These are phyloP conservation scores for Colletotrichum liaoningense DNA, from an alignment of 2,329 filamentous ascomycete species.

Conservation along the genomic window DNA sequence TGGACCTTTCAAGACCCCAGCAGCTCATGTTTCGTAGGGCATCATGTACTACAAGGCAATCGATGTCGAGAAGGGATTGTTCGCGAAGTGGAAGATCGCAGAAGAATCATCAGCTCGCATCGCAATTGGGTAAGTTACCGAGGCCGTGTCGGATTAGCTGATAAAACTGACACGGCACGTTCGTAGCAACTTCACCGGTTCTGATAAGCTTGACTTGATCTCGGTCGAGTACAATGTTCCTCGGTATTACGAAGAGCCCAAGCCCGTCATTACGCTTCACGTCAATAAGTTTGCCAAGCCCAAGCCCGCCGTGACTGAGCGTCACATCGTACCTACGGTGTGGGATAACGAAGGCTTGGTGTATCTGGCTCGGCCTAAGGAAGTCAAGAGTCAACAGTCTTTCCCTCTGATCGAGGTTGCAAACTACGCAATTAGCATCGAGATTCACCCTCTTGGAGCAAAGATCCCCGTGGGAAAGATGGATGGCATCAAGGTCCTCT, in stretches of 20 bases:
- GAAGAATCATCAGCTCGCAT: neutral
- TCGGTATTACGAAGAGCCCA: conserved; percentile 34
- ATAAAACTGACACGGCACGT: conserved; percentile 15
- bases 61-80: neutral
- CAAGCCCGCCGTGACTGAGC: neutral
- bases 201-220: conserved; percentile 35
- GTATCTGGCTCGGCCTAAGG: neutral
- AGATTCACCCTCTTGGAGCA: neutral
- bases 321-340: neutral
- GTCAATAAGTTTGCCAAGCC: conserved; percentile 25
- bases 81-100: neutral
- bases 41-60: neutral
- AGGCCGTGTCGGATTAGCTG: neutral
- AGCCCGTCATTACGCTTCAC: conserved; percentile 36
- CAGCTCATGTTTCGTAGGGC: neutral
- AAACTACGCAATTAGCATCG: neutral
- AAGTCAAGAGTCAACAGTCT: neutral
- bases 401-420: neutral
- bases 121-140: neutral
- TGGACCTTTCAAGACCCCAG: neutral
- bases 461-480: neutral
- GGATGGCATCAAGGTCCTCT: neutral
- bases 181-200: conserved; percentile 37
- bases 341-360: conserved; percentile 3
- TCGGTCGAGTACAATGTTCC: conserved; percentile 39